phyloP scores from a whole-genome alignment of 2,329 filamentous ascomycete species.

The Teratosphaeria pseudoeucalypti region DNA sequence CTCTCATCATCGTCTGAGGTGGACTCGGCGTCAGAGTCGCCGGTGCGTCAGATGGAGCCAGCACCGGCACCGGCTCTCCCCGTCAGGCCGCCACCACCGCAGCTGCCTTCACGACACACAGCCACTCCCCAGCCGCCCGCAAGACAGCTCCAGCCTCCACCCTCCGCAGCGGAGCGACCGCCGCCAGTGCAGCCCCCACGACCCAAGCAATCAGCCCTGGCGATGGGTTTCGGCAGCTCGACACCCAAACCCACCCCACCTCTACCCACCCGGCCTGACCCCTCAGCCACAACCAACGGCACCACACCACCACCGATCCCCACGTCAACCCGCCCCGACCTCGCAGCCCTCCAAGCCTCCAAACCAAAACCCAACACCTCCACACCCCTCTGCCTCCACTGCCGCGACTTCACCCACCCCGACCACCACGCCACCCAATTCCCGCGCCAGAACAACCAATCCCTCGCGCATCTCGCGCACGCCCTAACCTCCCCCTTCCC shows the following conservation, averaged over 20 bases:
- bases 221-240: slow-evolving; percentile 17
- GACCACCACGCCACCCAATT: slow-evolving; percentile 70
- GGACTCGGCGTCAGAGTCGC: slow-evolving; percentile 1
- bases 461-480: slow-evolving; percentile 63
- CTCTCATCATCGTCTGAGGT: background rate
- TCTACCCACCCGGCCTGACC: slow-evolving; percentile 7
- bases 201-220: slow-evolving; percentile 14
- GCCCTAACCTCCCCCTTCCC: slow-evolving; percentile 69
- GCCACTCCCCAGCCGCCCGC: slow-evolving; percentile 3
- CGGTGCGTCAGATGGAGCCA: background rate
- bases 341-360: slow-evolving; percentile 44
- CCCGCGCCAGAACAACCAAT: slow-evolving; percentile 53
- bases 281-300: slow-evolving; percentile 8
- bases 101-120: background rate
- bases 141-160: background rate
- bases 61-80: background rate
- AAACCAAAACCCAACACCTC: slow-evolving; percentile 31
- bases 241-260: slow-evolving; percentile 5
- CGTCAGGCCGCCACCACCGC: background rate
- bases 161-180: background rate
- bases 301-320: slow-evolving; percentile 43
- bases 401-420: slow-evolving; percentile 76
- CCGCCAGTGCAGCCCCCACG: slow-evolving; percentile 9
- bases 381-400: slow-evolving; percentile 56
- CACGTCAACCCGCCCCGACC: slow-evolving; percentile 45